Evolutionary conservation across 2,329 filamentous ascomycete genomes (phyloP), one percentile per base, ranked within the genome.

Genomic region (Calycina marina): DNA sequence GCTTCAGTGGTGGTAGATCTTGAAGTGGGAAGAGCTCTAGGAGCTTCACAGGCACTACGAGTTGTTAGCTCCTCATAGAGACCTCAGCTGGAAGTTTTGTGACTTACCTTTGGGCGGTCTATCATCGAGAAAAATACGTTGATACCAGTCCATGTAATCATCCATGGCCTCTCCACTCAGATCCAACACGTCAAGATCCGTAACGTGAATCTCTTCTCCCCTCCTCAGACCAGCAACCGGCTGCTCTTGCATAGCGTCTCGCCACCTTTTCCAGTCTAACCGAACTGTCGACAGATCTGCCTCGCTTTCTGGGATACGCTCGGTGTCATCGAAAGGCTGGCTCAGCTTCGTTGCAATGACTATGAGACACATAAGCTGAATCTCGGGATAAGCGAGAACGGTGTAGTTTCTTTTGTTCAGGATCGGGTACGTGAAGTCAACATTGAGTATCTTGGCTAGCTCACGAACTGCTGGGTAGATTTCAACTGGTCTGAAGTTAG

Each of bases 111-210:
- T 57, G 9, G 52, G 45, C 27, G 56, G 51, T 12, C 46, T 52
- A 35, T 66, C 60, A 39, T 62, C 59, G 28, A 71, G 54, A 61
- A 73, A 81, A 27, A 65, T 77, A 36, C 65, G 63, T 48, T 81
- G 73, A 50, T 80, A 86, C 74, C 79, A 90, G 53, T 83, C 71
- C 54, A 92, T 63, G 47, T 85, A 88, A 37, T 78, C 68, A 46
- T 86, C 79, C 22, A 88, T 57, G 40, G 78, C 65, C 14, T 63
- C 56, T 4, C 62, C 56, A 3, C 58, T 61, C 69, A 86, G 75
- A 2, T 58, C 52, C 25, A 75, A 63, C 6, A 82, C 65, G 43
- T 83, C 68, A 4, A 59, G 56, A 34, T 80, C 74, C 4, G 61
- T 67, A 14, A 78, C 52, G n/a, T 59, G 51, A 6, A 71, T 55